Conservation (phyloP, 495 filamentous ascomycete species). For the Letharia lupina region DNA sequence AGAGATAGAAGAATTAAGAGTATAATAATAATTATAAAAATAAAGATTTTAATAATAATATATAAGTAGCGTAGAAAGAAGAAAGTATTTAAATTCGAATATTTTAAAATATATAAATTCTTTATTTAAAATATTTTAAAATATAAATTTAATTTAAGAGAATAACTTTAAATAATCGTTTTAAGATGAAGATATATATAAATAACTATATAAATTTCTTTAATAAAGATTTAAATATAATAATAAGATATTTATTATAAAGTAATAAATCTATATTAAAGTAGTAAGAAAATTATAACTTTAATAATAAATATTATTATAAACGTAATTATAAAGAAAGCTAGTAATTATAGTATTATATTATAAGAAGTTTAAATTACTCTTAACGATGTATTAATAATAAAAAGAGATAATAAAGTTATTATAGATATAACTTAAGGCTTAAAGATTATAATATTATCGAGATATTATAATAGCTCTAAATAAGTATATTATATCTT, state of each 20-base stretch:
- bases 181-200: not conserved
- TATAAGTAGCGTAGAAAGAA: slow-evolving; percentile 16
- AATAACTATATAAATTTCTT: not conserved
- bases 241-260: not conserved
- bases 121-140: slow-evolving; percentile 1
- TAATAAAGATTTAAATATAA: not conserved
- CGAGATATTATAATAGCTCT: too few relatives aligned
- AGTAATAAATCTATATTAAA: not conserved
- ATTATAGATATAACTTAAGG: not conserved
- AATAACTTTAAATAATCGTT: not conserved
- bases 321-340: not conserved
- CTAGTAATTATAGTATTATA: not conserved
- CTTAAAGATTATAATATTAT: not conserved
- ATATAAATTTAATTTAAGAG: slow-evolving; percentile 6
- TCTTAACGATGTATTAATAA: not conserved
- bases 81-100: slow-evolving; percentile 7
- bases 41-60: slow-evolving; percentile 10
- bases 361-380: not conserved
- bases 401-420: not conserved
- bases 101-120: not conserved
- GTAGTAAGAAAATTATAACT: not conserved
- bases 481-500: not conserved
- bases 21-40: not conserved
- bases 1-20: slow-evolving; percentile 8
- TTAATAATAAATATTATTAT: not conserved